Evolutionary conservation across 495 filamentous ascomycete genomes (phyloP).

Genomic region (Trichoderma gamsii): DNA sequence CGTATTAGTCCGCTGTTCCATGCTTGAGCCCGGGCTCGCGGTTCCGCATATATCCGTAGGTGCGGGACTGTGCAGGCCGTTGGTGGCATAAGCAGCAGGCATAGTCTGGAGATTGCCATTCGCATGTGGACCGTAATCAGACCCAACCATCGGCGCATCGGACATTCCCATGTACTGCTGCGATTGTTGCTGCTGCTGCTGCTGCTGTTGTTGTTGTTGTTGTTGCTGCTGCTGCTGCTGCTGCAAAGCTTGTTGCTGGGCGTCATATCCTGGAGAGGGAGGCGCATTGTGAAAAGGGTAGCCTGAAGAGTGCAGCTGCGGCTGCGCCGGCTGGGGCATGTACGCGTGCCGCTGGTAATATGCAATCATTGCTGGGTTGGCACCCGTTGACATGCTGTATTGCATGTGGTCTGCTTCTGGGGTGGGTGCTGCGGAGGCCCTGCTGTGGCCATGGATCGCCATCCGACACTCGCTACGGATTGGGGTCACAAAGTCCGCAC

Average conservation of each 20-base stretch:
- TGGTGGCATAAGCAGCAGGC: conserved; percentile 10
- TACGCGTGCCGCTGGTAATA: conserved; percentile 7
- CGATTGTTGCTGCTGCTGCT: background rate
- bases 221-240: conserved; percentile 6
- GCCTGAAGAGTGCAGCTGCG: background rate
- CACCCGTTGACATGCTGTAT: background rate
- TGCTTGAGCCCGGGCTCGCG: conserved; percentile 5
- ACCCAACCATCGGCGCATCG: conserved; percentile 4
- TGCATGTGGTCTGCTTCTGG: conserved; percentile 9
- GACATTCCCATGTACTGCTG: conserved; percentile 11
- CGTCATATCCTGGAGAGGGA: conserved; percentile 8
- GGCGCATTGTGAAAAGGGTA: conserved; percentile 4
- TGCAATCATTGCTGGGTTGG: conserved; percentile 3
- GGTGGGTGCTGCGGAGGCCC: background rate
- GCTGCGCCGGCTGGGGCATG: conserved; percentile 4
- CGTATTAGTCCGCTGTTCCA: conserved; percentile 9
- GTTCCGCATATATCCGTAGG: conserved; percentile 8
- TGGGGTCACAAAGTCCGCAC: conserved; percentile 12
- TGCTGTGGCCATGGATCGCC: conserved; percentile 12
- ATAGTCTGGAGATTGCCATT: background rate
- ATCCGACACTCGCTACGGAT: conserved; percentile 15
- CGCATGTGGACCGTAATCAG: background rate
- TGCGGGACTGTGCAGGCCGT: conserved; percentile 8
- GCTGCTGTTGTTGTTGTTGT: background rate
- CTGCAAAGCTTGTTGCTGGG: background rate